phyloP scores from a whole-genome alignment of 2,329 filamentous ascomycete species.

The Passalora sequoiae region DNA sequence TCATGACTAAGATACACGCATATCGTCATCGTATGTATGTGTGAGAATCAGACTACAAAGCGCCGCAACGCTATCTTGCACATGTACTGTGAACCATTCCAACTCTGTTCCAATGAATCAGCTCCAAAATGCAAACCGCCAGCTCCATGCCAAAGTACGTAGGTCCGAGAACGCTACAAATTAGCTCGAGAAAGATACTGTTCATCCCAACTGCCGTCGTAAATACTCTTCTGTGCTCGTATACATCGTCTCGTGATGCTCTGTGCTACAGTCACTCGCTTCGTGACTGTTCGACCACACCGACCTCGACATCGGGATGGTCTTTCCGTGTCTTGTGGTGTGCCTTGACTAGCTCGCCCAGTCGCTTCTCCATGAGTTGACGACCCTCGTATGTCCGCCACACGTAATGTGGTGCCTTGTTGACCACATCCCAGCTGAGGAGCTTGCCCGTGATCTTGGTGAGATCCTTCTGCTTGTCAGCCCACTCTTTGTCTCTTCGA shows the following conservation, averaged over 20 bases:
- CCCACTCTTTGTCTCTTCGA: conserved; percentile 66
- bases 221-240: conserved; percentile 3
- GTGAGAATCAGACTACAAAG: too few relatives aligned
- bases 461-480: conserved; percentile 76
- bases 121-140: conserved; percentile 7
- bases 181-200: neutral
- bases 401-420: conserved; percentile 76
- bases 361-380: conserved; percentile 68
- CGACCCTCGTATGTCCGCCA: conserved; percentile 74
- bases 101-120: neutral
- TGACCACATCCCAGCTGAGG: conserved; percentile 78
- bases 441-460: conserved; percentile 75
- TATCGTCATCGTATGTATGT: too few relatives aligned
- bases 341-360: conserved; percentile 60
- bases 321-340: conserved; percentile 15
- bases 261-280: neutral
- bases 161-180: conserved; percentile 2
- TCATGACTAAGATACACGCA: too few relatives aligned
- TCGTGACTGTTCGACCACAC: neutral
- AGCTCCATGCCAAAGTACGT: conserved; percentile 9
- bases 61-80: neutral
- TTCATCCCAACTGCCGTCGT: neutral
- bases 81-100: neutral
- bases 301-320: conserved; percentile 3
- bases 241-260: conserved; percentile 4